These are phyloP conservation scores for Calonectria leucothoes DNA, from an alignment of 2,329 filamentous ascomycete genomes.

Conservation along the genomic window DNA sequence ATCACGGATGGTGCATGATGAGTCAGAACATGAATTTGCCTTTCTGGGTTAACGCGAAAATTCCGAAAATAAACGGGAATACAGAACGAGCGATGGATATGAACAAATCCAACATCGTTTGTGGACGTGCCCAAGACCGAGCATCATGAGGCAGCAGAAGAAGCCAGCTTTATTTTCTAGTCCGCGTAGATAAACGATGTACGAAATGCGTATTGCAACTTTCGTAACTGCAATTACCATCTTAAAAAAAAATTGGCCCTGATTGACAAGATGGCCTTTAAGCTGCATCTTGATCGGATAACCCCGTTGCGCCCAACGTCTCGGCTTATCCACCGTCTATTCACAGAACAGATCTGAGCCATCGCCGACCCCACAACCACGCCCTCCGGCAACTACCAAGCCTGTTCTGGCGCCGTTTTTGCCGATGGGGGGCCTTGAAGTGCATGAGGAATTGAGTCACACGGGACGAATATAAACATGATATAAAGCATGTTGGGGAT, in stretches of 20 bases:
- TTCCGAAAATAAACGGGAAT: not conserved
- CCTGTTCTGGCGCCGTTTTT: not conserved
- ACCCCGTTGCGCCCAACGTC: not conserved
- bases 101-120: not conserved
- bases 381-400: not conserved
- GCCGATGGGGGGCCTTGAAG: not conserved
- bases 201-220: not conserved
- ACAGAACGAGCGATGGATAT: not conserved
- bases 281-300: not conserved
- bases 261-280: not conserved
- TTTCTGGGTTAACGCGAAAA: not conserved
- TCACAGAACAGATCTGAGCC: not conserved
- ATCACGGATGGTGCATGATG: not conserved
- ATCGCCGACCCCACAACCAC: not conserved
- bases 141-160: not conserved
- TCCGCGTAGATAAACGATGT: not conserved
- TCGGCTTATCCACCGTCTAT: not conserved
- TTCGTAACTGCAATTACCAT: not conserved
- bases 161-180: not conserved
- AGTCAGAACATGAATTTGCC: not conserved
- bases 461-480: not conserved
- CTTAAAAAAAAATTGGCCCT: not conserved
- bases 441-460: not conserved
- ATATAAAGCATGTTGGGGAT: not conserved
- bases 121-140: not conserved